Evolutionary conservation across 345 rosid species (phyloP), one percentile per base, ranked within the genome.

Genomic region (Eutrema japonicum): DNA sequence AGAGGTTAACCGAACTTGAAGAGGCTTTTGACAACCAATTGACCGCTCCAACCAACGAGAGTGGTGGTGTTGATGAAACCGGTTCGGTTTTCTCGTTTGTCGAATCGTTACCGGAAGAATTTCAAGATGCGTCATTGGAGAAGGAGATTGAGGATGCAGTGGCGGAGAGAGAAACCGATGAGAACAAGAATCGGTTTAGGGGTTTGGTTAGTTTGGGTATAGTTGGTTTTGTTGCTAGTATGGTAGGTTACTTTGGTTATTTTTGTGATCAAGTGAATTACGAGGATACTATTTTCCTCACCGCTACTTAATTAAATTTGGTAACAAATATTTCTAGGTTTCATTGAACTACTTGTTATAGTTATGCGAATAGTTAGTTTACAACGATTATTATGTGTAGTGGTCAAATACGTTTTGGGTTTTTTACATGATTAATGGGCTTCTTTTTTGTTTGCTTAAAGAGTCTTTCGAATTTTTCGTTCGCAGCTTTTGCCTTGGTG

Each of bases 181-280:
- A 33, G 46, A 62, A 62, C 27, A 73, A 8, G n/a, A 65, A 54
- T 13, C 58, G 77, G 57, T 73, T 64, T 10, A 64, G 51, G 35
- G 66, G 40, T 10, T 38, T 65, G 77, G 71, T 73, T 65, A 46
- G 71, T 46, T 55, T 73, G 29, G 76, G 63, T 63, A 8, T 72
- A 22, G 32, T 72, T 43, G 58, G 66, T 47, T 56, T 73, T 4
- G n/a, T 73, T 73, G 64, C 70, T n/a, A 18, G 57, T 45, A 26
- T 73, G 50, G 35, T 64, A 4, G 46, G 77, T 73, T 55, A 53
- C 46, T 64, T 11, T 10, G 26, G 57, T 36, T 73, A 64, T 46
- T 12, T 73, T 22, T 54, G 2, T 38, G 38, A 73, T 47, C 63
- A 45, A 8, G 29, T 37, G 45, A 65, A 47, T 3, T 8, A 52